These are phyloP conservation scores for Avicennia marina DNA, from an alignment of 257 asterid species.

Conservation along the genomic window DNA sequence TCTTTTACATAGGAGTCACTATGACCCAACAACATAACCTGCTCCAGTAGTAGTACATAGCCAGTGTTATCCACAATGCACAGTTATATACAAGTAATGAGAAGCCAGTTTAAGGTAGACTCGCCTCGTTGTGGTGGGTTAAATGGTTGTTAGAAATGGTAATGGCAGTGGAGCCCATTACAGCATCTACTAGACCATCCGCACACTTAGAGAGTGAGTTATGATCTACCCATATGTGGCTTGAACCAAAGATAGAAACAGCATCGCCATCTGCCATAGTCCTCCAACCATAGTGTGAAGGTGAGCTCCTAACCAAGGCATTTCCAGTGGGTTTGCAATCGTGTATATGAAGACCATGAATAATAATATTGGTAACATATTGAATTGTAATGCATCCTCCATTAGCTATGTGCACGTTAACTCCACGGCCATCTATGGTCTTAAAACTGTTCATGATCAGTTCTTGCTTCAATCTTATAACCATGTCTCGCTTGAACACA, in stretches of 20 bases:
- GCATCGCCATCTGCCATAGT: constrained; percentile 96
- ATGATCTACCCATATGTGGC: constrained; percentile 93
- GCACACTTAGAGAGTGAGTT: constrained; percentile 85
- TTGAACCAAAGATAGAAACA: constrained; percentile 76
- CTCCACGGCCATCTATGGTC: constrained; percentile 88
- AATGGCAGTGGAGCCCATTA: constrained; percentile 90
- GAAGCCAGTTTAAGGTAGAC: constrained; percentile 1
- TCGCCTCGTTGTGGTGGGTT: constrained; percentile 88
- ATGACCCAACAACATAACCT: constrained; percentile 93
- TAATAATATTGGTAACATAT: constrained; percentile 65
- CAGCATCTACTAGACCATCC: constrained; percentile 93
- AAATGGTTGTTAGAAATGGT: constrained; percentile 85
- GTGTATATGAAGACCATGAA: constrained; percentile 81
- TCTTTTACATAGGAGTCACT: constrained; percentile 81
- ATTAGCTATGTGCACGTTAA: constrained; percentile 75
- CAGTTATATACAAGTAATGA: background rate
- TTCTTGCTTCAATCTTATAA: constrained; percentile 73
- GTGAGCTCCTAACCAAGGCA: constrained; percentile 90
- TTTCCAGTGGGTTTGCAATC: constrained; percentile 86
- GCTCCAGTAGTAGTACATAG: background rate
- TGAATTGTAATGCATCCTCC: constrained; percentile 81
- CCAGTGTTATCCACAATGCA: background rate
- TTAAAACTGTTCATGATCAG: constrained; percentile 85
- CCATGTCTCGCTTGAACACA: constrained; percentile 88
- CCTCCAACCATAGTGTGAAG: constrained; percentile 83